phyloP scores from a whole-genome alignment of 768 basidiomycete genomes.

The Pulveroboletus sp. region DNA sequence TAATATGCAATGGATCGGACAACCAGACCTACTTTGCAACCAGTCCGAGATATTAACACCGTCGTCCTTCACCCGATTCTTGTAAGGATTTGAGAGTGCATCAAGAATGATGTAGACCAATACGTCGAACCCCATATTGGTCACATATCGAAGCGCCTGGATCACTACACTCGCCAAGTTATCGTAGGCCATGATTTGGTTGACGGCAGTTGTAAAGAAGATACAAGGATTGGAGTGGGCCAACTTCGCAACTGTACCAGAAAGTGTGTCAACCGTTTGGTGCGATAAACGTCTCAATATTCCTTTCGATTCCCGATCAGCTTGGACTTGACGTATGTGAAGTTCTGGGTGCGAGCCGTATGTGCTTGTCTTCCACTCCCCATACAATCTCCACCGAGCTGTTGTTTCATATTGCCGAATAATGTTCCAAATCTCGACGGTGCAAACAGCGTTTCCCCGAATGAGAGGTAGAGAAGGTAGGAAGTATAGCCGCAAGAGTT shows the following conservation, averaged over 20 bases:
- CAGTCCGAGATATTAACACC: slow-evolving; percentile 89
- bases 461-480: slow-evolving; percentile 87
- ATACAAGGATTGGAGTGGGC: slow-evolving; percentile 94
- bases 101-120: slow-evolving; percentile 86
- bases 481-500: slow-evolving; percentile 72
- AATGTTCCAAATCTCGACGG: slow-evolving; percentile 91
- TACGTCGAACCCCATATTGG: slow-evolving; percentile 93
- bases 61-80: slow-evolving; percentile 84
- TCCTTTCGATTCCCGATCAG: slow-evolving; percentile 84
- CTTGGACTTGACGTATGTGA: slow-evolving; percentile 75
- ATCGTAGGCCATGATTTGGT: slow-evolving; percentile 95
- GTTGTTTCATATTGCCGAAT: slow-evolving; percentile 76
- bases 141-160: slow-evolving; percentile 84
- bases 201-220: slow-evolving; percentile 84
- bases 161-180: slow-evolving; percentile 90
- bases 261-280: slow-evolving; percentile 79
- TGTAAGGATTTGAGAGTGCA: slow-evolving; percentile 78
- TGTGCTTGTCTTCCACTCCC: slow-evolving; percentile 82
- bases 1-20: slow-evolving; percentile 7
- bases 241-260: slow-evolving; percentile 87
- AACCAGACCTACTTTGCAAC: slow-evolving; percentile 76
- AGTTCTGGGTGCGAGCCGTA: slow-evolving; percentile 80
- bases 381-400: slow-evolving; percentile 87
- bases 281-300: slow-evolving; percentile 85
- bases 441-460: slow-evolving; percentile 82